phyloP scores from a whole-genome alignment of 495 filamentous ascomycete genomes.

The Chlorociboria aeruginascens region DNA sequence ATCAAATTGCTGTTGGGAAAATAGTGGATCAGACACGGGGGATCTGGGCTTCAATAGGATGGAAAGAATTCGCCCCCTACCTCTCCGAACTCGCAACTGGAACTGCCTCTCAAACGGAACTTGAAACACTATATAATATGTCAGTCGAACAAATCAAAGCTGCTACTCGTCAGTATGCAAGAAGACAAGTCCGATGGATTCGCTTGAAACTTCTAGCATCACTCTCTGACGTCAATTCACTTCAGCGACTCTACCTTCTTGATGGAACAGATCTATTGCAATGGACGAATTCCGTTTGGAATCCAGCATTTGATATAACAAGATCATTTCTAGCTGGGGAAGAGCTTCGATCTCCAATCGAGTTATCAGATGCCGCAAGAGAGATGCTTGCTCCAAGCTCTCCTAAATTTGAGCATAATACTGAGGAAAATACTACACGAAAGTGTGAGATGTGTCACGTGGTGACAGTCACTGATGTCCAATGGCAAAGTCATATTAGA shows the following conservation, averaged over 20 bases:
- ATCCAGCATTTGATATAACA: conserved; percentile 50
- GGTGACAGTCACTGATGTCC: conserved; percentile 52
- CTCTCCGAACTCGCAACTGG: conserved; percentile 37
- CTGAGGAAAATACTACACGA: conserved; percentile 36
- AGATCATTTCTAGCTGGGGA: conserved; percentile 42
- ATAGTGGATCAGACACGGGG: conserved; percentile 60
- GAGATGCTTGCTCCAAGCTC: conserved; percentile 36
- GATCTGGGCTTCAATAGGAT: conserved; percentile 94
- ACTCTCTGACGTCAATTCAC: conserved; percentile 38
- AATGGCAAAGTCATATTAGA: conserved; percentile 67
- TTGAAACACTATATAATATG: conserved; percentile 27
- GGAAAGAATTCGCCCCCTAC: conserved; percentile 75
- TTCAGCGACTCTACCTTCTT: conserved; percentile 53
- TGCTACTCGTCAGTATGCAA: conserved; percentile 80
- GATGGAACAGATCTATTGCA: conserved; percentile 52
- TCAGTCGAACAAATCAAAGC: conserved; percentile 48
- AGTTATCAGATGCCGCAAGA: conserved; percentile 47
- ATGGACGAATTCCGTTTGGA: conserved; percentile 48
- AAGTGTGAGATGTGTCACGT: conserved; percentile 64
- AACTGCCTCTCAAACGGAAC: conserved; percentile 24
- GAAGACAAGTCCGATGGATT: conserved; percentile 76
- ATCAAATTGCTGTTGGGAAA: conserved; percentile 34
- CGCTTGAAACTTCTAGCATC: conserved; percentile 63
- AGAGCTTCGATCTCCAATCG: conserved; percentile 44
- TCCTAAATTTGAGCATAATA: conserved; percentile 31